phyloP scores from a whole-genome alignment of 2,329 filamentous ascomycete genomes.

The Rhinocladiella similis region DNA sequence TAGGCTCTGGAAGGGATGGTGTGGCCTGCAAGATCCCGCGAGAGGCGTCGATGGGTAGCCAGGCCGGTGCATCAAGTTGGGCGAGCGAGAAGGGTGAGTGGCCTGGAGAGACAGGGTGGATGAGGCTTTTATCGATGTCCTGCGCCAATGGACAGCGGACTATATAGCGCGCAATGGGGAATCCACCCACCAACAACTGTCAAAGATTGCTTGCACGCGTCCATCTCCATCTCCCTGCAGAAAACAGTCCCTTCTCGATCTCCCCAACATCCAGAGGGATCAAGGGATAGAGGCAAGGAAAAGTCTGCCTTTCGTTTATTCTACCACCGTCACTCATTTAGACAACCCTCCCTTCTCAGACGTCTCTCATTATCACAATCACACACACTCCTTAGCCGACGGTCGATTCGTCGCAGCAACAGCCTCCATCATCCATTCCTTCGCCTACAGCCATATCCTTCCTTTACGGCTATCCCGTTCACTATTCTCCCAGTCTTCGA shows the following conservation, averaged over 20 bases:
- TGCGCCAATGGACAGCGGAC: neutral
- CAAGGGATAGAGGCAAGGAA: constrained; percentile 2
- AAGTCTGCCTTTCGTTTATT: constrained; percentile 13
- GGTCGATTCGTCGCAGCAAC: constrained; percentile 27
- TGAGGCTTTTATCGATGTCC: neutral
- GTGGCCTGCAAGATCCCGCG: neutral
- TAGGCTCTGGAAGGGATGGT: constrained; percentile 11
- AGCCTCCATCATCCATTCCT: constrained; percentile 14
- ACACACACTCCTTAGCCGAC: constrained; percentile 22
- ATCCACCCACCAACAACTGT: no score
- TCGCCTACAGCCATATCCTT: constrained; percentile 14
- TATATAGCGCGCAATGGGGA: no score
- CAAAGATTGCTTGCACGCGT: neutral
- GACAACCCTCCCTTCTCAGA: constrained; percentile 4
- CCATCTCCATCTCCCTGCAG: constrained; percentile 1
- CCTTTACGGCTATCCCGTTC: constrained; percentile 9
- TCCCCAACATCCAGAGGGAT: constrained; percentile 7
- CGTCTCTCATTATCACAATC: constrained; percentile 15
- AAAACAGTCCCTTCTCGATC: constrained; percentile 3
- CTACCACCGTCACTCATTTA: constrained; percentile 20
- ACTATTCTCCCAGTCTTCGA: constrained; percentile 1
- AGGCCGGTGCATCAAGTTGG: constrained; percentile 15
- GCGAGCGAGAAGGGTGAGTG: constrained; percentile 1
- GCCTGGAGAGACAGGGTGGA: neutral
- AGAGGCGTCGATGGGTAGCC: constrained; percentile 1